phyloP scores from a whole-genome alignment of 1,284 basidiomycete species.

The Filobasidium uniguttulatum region DNA sequence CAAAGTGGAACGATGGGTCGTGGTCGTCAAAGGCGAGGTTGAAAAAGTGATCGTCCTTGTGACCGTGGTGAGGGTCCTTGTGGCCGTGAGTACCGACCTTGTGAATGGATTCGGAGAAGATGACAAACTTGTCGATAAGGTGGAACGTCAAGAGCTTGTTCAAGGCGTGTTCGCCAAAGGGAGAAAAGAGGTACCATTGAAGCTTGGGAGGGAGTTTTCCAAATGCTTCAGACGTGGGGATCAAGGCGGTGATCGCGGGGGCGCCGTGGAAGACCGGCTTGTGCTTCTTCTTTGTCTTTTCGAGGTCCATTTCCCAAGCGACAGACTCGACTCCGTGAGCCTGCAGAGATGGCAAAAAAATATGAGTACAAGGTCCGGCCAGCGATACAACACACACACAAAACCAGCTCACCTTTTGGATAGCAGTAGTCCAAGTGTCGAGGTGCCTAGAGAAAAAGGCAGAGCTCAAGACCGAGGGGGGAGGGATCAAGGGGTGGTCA shows the following conservation, averaged over 20 bases:
- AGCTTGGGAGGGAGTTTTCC: slow-evolving; percentile 45
- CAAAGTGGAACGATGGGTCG: slow-evolving; percentile 40
- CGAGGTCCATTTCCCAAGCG: slow-evolving; percentile 40
- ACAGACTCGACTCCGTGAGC: slow-evolving; percentile 37
- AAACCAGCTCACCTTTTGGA: slow-evolving; percentile 42
- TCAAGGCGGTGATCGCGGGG: slow-evolving; percentile 49
- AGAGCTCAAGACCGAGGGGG: slow-evolving; percentile 48
- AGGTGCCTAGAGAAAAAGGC: slow-evolving; percentile 47
- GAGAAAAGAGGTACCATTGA: slow-evolving; percentile 52
- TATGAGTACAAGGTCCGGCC: not conserved
- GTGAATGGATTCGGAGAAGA: slow-evolving; percentile 46
- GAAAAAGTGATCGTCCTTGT: slow-evolving; percentile 13
- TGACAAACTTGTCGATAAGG: slow-evolving; percentile 46
- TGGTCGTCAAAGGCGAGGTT: slow-evolving; percentile 12
- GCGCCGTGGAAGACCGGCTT: slow-evolving; percentile 40
- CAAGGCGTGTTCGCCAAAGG: slow-evolving; percentile 46
- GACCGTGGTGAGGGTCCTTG: slow-evolving; percentile 7
- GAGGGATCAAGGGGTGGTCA: slow-evolving; percentile 49
- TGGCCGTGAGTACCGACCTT: slow-evolving; percentile 16
- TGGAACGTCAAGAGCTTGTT: slow-evolving; percentile 55
- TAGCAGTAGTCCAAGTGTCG: slow-evolving; percentile 47
- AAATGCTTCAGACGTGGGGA: slow-evolving; percentile 54
- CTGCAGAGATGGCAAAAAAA: not conserved
- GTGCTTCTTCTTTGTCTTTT: slow-evolving; percentile 30
- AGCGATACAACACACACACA: not conserved